A percentile compares a stretch with the other conserved stretches of the same genome.
phyloP scores from a whole-genome alignment of 164 flowering plant species.

The Dillenia suffruticosa region DNA sequence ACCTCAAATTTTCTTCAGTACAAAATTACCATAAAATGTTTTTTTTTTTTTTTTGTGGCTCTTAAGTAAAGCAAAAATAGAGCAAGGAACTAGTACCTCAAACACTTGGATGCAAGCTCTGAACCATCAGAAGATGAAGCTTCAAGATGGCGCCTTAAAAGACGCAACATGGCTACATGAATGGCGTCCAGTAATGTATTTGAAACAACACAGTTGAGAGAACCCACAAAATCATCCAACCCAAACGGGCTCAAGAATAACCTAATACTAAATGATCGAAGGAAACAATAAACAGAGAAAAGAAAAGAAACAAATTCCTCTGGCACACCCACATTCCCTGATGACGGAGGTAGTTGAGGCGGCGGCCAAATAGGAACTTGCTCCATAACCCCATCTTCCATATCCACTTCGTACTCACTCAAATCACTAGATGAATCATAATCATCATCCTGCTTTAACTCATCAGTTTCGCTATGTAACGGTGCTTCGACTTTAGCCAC shows the following conservation, averaged over 20 bases:
- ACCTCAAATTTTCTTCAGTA: too few relatives aligned
- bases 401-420: slow-evolving; percentile 29
- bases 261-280: slow-evolving; percentile 71
- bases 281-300: slow-evolving; percentile 72
- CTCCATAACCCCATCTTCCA: slow-evolving; percentile 17
- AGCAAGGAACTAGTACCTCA: slow-evolving; percentile 53
- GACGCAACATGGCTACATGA: slow-evolving; percentile 76
- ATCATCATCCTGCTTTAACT: slow-evolving; percentile 27
- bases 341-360: slow-evolving; percentile 68
- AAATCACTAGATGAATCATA: slow-evolving; percentile 62
- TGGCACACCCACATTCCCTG: slow-evolving; percentile 71
- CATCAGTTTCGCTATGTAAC: slow-evolving; percentile 22
- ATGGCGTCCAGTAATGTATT: slow-evolving; percentile 78
- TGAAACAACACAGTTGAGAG: slow-evolving; percentile 50
- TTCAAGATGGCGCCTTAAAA: slow-evolving; percentile 54
- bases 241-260: slow-evolving; percentile 74
- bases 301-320: slow-evolving; percentile 73
- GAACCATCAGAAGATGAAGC: slow-evolving; percentile 59
- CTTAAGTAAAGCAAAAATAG: background rate
- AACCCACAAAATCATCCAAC: slow-evolving; percentile 90
- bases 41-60: too few relatives aligned
- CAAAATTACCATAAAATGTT: too few relatives aligned
- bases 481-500: slow-evolving; percentile 20
- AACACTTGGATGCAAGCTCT: slow-evolving; percentile 59
- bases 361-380: slow-evolving; percentile 37